Base-by-base conservation (phyloP, 441 rosid species). In the Erodium chrysanthum region DNA sequence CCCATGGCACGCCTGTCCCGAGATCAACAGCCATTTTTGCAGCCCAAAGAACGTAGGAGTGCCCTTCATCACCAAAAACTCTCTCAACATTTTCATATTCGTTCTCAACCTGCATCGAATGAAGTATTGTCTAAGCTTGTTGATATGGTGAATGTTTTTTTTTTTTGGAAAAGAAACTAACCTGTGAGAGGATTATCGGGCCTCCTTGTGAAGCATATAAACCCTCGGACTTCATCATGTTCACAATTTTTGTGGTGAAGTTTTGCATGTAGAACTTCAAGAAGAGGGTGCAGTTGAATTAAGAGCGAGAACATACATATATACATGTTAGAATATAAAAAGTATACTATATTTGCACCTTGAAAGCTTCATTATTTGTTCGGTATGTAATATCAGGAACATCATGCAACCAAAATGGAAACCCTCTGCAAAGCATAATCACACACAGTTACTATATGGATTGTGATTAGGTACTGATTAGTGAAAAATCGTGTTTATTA, bases 331-430 rank as follows among this genome's bases (percentile, higher is more conserved):
- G n/a, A 42, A 2, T 42, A 52, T 52, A 52, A 18, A 52, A 4
- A 18, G 22, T 20, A 20, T 18, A 54, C 22, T 17, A 29, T 5
- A 5, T 21, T 33, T 23, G n/a, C 63, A 85, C 93, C 90, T 92
- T 88, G 78, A 92, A 90, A 4, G 92, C 96, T 35, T 77, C 85
- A 50, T 90, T 92, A 25, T 92, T 84, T 27, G 97, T 77, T 71
- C 98, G 81, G 65, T 81, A 92, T 17, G 84, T 82, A 52, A 92
- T 90, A 61, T 80, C 96, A 0, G 98, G 94, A 66, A 92, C 75
- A 78, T 90, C 92, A 35, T 88, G 91, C 80, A 92, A 75, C 97
- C 98, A 92, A 75, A 88, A 88, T 0, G 98, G 98, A 2, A 92
- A 77, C 8, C 98, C 98, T 69, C 98, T 92, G 76, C 72, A 73